phyloP scores from a whole-genome alignment of 2,329 filamentous ascomycete genomes.

The Ophiobolus disseminans region DNA sequence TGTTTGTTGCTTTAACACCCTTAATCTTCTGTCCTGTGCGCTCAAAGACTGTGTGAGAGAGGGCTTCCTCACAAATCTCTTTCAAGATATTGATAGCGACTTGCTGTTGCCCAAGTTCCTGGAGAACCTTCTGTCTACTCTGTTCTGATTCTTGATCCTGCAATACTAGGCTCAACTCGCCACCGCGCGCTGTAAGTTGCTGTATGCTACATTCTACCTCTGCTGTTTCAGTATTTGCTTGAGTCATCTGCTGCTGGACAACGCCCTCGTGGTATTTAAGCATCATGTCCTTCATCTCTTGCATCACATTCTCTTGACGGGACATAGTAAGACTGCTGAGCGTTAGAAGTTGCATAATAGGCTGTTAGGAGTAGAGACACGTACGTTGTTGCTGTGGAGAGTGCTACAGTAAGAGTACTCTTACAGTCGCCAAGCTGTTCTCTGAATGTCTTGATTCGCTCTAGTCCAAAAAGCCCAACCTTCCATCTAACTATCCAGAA shows the following conservation, averaged over 20 bases:
- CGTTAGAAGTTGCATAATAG: slow-evolving; percentile 1
- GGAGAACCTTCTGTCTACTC: background rate
- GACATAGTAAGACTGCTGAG: slow-evolving; percentile 6
- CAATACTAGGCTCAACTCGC: background rate
- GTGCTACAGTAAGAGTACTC: slow-evolving; percentile 9
- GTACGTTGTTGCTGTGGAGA: slow-evolving; percentile 8
- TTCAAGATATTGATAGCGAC: slow-evolving; percentile 4
- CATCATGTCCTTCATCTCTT: slow-evolving; percentile 16
- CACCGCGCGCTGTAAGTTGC: background rate
- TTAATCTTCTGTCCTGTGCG: slow-evolving; percentile 18
- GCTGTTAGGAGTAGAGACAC: background rate
- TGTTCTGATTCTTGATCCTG: slow-evolving; percentile 5
- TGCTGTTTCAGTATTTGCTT: slow-evolving; percentile 7
- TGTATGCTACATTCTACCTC: slow-evolving; percentile 4
- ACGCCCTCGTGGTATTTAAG: slow-evolving; percentile 10
- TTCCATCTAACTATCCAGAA: slow-evolving; percentile 10
- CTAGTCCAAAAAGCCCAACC: slow-evolving; percentile 6
- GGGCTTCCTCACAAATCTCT: slow-evolving; percentile 10
- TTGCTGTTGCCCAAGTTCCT: slow-evolving; percentile 1
- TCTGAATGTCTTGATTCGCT: slow-evolving; percentile 13
- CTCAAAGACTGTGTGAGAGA: slow-evolving; percentile 13
- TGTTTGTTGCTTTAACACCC: slow-evolving; percentile 18
- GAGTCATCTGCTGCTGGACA: slow-evolving; percentile 2
- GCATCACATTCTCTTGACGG: slow-evolving; percentile 12
- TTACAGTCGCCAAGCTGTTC: slow-evolving; percentile 10